A percentile compares a stretch with the other conserved stretches of the same genome.
Evolutionary conservation across 176 grass and related monocot genomes (phyloP).

Genomic region (Oryza coarctata): DNA sequence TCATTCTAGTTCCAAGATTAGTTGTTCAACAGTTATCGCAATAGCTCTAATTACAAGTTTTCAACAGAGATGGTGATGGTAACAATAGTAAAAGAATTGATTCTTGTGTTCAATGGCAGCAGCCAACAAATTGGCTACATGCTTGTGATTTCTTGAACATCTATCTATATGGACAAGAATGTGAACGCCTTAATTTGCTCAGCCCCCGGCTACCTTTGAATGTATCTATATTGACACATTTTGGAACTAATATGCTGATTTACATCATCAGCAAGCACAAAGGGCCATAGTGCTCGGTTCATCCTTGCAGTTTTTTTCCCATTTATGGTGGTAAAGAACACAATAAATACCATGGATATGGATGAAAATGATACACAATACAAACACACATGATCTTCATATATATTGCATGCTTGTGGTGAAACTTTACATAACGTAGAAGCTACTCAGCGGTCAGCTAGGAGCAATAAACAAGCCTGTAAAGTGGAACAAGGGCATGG

Average conservation of each 20-base stretch:
- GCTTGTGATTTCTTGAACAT: too few species aligned
- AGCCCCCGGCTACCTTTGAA: too few species aligned
- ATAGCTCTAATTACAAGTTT: too few species aligned
- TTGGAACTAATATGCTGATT: not conserved
- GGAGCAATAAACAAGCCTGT: not conserved
- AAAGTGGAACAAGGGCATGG: not conserved
- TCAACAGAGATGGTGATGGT: too few species aligned
- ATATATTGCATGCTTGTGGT: not conserved
- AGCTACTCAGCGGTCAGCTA: not conserved
- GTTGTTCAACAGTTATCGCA: too few species aligned
- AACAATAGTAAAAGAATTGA: too few species aligned
- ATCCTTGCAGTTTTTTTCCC: too few species aligned
- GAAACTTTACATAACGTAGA: slow-evolving; percentile 17
- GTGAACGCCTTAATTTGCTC: not conserved
- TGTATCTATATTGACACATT: too few species aligned
- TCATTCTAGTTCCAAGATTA: too few species aligned
- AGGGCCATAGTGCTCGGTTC: not conserved
- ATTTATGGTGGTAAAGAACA: too few species aligned
- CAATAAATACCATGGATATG: not conserved
- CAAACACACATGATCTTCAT: not conserved
- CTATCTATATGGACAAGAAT: not conserved
- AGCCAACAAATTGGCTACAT: too few species aligned
- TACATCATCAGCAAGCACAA: not conserved
- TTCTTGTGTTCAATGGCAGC: too few species aligned
- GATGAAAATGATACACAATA: not conserved